Percentiles rank a stretch among this genome's conserved stretches.
phyloP scores from a whole-genome alignment of 345 rosid genomes.

The Hibiscus mutabilis region DNA sequence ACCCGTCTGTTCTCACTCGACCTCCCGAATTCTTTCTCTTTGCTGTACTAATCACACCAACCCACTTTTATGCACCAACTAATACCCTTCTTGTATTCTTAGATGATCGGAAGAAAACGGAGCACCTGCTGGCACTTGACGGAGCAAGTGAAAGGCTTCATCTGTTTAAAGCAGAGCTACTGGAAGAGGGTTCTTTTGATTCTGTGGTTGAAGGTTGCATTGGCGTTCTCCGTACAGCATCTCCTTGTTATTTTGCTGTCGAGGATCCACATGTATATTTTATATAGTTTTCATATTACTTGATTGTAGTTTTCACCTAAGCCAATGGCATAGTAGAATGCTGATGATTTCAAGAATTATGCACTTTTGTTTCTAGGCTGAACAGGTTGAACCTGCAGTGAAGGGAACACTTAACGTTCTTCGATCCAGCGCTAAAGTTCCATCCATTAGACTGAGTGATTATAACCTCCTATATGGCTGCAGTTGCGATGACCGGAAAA shows the following conservation, averaged over 20 bases:
- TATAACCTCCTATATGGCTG: background rate
- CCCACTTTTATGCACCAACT: no score
- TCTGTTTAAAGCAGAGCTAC: conserved; percentile 24
- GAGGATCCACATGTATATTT: background rate
- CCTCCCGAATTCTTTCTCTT: no score
- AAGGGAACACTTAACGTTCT: conserved; percentile 4
- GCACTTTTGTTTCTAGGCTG: background rate
- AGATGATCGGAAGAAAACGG: conserved; percentile 25
- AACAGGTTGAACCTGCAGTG: background rate
- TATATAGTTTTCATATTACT: no score
- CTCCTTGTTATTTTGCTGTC: conserved; percentile 10
- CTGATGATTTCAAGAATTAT: no score
- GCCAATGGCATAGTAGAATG: no score
- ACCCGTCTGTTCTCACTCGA: no score
- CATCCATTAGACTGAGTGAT: conserved; percentile 1
- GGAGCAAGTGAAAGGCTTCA: conserved; percentile 35
- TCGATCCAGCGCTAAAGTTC: background rate
- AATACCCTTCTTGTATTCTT: background rate
- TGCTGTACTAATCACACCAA: no score
- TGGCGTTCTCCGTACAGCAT: conserved; percentile 30
- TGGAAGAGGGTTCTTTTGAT: conserved; percentile 31
- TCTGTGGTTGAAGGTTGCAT: conserved; percentile 26
- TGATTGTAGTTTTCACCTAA: background rate
- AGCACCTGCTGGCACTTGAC: conserved; percentile 27
- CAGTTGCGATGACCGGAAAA: background rate